Evolutionary conservation across 163 green algal genomes (phyloP).

Genomic region (Prototheca stagnorum): DNA sequence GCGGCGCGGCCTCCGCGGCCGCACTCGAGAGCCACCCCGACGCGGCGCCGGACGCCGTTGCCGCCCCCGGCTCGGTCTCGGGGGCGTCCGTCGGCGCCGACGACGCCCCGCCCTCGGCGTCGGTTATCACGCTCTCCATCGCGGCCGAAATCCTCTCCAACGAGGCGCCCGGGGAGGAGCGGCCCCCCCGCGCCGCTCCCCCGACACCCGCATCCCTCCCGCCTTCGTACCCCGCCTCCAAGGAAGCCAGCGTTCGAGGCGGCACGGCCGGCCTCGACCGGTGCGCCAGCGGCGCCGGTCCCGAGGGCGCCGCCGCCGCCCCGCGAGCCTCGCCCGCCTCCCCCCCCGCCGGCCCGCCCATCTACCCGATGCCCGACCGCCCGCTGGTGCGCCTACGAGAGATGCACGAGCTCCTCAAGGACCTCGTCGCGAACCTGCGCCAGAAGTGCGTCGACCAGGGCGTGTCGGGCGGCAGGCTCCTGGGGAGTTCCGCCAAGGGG

Average conservation of each 20-base stretch:
- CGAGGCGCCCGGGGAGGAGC: no score
- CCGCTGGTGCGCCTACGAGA: conserved; percentile 43
- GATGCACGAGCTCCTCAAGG: conserved; percentile 45
- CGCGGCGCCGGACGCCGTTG: neutral
- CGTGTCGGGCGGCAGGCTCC: no score
- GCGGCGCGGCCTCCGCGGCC: no score
- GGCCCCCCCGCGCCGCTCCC: no score
- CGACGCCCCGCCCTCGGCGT: neutral
- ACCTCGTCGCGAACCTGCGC: conserved; percentile 49
- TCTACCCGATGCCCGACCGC: conserved; percentile 47
- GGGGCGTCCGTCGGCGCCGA: neutral
- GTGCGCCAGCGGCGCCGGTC: no score
- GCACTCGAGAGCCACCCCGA: neutral
- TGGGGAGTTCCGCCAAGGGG: no score
- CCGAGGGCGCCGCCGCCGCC: no score
- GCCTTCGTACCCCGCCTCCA: no score
- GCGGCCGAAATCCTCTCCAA: neutral
- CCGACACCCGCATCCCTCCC: no score
- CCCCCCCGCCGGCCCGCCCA: conserved; percentile 21
- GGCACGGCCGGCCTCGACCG: no score
- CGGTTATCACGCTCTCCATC: neutral
- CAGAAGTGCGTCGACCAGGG: conserved; percentile 47
- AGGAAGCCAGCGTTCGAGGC: no score
- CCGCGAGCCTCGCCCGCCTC: no score
- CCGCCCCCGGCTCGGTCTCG: neutral